A percentile compares a stretch with the other conserved stretches of the same genome.
These are phyloP conservation scores for Helicocarpus griseus DNA, from an alignment of 2,329 filamentous ascomycete species.

Conservation along the genomic window DNA sequence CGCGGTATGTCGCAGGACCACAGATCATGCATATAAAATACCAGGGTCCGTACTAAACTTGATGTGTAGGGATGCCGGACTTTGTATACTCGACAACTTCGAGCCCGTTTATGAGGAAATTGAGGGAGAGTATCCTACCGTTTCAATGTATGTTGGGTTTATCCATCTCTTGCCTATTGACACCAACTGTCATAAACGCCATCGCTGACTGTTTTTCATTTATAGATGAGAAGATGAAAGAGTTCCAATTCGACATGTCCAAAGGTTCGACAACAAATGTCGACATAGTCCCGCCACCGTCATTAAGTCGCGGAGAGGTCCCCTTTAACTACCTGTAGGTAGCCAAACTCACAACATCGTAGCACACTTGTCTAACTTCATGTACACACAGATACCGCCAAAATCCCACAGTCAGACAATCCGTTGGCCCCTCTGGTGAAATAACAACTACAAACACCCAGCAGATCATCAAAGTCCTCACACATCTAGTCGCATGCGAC, in stretches of 20 bases:
- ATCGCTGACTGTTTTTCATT: slow-evolving; percentile 3
- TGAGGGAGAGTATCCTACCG: slow-evolving; percentile 61
- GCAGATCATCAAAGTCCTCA: slow-evolving; percentile 50
- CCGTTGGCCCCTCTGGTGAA: slow-evolving; percentile 49
- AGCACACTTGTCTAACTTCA: slow-evolving; percentile 9
- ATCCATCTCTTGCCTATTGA: not conserved
- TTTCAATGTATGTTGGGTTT: slow-evolving; percentile 54
- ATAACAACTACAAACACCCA: slow-evolving; percentile 48
- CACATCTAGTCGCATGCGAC: slow-evolving; percentile 51
- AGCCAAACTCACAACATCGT: not conserved
- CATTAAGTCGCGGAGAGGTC: slow-evolving; percentile 63
- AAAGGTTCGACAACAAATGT: slow-evolving; percentile 50
- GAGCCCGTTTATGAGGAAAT: slow-evolving; percentile 59
- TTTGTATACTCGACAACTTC: slow-evolving; percentile 69
- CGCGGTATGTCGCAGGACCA: slow-evolving; percentile 43
- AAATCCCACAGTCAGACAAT: slow-evolving; percentile 65
- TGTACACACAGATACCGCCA: slow-evolving; percentile 62
- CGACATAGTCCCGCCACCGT: slow-evolving; percentile 69
- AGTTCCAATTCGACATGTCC: slow-evolving; percentile 58
- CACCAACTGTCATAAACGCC: not conserved
- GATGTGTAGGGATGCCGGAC: slow-evolving; percentile 57
- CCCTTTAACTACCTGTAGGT: slow-evolving; percentile 55
- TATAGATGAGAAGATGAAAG: slow-evolving; percentile 47
- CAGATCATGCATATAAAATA: not conserved
- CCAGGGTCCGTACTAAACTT: not conserved